Conservation (phyloP, 148 eudicot species). For the Chenopodium formosanum region DNA sequence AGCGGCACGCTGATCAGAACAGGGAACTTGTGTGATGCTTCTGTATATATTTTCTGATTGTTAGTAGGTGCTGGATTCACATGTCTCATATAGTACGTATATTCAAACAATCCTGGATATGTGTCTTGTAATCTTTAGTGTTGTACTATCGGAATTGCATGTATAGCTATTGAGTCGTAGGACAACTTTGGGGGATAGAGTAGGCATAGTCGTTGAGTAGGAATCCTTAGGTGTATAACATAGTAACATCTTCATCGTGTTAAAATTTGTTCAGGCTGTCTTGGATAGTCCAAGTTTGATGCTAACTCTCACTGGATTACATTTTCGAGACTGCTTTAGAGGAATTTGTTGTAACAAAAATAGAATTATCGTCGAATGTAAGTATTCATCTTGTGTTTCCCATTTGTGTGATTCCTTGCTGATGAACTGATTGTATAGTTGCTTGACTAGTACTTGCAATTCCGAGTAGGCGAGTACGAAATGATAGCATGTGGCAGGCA, state of each 20-base stretch:
- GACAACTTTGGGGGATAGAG: slow-evolving; percentile 15
- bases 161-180: slow-evolving; percentile 34
- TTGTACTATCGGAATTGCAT: slow-evolving; percentile 23
- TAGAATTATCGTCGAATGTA: background rate
- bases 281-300: background rate
- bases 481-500: slow-evolving; percentile 16
- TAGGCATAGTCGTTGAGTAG: slow-evolving; percentile 4
- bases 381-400: background rate
- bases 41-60: slow-evolving; percentile 18
- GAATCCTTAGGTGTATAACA: slow-evolving; percentile 11
- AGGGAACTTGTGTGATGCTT: slow-evolving; percentile 12
- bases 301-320: background rate
- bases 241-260: slow-evolving; percentile 10
- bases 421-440: background rate
- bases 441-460: background rate
- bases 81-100: slow-evolving; percentile 23
- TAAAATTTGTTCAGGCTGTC: slow-evolving; percentile 8
- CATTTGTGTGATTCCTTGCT: too few species aligned
- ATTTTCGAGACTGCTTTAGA: background rate
- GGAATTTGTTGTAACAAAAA: background rate
- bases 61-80: slow-evolving; percentile 1
- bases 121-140: slow-evolving; percentile 19
- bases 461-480: background rate
- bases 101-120: slow-evolving; percentile 6
- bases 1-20: slow-evolving; percentile 1